Conservation (phyloP, 306 rosid species). For the Cucurbita maxima region DNA sequence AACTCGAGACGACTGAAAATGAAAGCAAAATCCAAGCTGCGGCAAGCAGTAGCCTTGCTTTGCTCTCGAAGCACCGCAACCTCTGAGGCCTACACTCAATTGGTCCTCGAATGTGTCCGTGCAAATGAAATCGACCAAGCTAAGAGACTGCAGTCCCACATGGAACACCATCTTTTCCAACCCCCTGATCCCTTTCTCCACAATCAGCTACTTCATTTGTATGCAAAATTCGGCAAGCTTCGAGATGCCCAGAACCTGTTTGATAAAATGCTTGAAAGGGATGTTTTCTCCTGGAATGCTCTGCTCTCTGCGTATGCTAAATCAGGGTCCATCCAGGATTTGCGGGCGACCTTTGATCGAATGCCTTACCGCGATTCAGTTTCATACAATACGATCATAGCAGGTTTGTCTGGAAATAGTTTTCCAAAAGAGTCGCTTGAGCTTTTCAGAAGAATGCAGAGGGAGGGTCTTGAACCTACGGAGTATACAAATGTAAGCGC, state of each 20-base stretch:
- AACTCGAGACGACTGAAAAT: neutral
- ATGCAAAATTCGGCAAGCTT: constrained; percentile 36
- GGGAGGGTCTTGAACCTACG: constrained; percentile 29
- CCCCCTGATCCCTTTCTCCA: constrained; percentile 38
- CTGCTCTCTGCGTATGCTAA: constrained; percentile 29
- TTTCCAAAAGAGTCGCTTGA: constrained; percentile 23
- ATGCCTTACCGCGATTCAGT: constrained; percentile 44
- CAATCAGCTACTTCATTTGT: constrained; percentile 36
- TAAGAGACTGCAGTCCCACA: constrained; percentile 52
- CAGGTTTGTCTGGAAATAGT: constrained; percentile 29
- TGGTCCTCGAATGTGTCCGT: constrained; percentile 44
- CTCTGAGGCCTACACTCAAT: constrained; percentile 40
- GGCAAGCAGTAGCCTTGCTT: constrained; percentile 28
- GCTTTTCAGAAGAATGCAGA: constrained; percentile 31
- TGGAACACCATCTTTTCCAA: constrained; percentile 43
- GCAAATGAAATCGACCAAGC: constrained; percentile 38
- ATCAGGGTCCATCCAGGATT: neutral
- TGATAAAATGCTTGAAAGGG: constrained; percentile 35
- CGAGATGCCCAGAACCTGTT: constrained; percentile 34
- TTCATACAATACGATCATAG: constrained; percentile 40
- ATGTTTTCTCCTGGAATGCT: constrained; percentile 48
- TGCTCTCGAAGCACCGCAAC: constrained; percentile 32
- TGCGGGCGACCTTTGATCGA: constrained; percentile 20
- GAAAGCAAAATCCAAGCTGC: constrained; percentile 31
- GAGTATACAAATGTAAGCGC: constrained; percentile 41